A percentile compares a stretch with the other conserved stretches of the same genome.
phyloP scores from a whole-genome alignment of 2,329 filamentous ascomycete genomes.

The Arthrobotrys megalospora region DNA sequence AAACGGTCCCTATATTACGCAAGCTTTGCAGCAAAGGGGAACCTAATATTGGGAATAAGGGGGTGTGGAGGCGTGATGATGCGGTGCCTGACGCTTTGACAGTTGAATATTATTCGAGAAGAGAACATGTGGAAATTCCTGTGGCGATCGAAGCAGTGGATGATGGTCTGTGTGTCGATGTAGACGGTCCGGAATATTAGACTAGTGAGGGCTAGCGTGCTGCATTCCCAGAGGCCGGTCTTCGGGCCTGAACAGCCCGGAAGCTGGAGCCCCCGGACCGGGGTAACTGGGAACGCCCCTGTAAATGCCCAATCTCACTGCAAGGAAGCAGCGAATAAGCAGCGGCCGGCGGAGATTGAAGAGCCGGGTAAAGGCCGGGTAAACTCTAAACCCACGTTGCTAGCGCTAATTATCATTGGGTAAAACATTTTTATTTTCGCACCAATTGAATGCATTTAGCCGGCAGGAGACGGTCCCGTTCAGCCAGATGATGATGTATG shows the following conservation, averaged over 20 bases:
- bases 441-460: slow-evolving; percentile 61
- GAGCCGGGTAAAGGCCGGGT: slow-evolving; percentile 54
- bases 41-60: slow-evolving; percentile 21
- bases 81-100: slow-evolving; percentile 58
- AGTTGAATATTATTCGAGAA: slow-evolving; percentile 11
- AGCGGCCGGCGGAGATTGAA: slow-evolving; percentile 51
- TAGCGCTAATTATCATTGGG: slow-evolving; percentile 51
- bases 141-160: slow-evolving; percentile 3
- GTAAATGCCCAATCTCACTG: slow-evolving; percentile 1
- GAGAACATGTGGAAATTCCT: slow-evolving; percentile 31
- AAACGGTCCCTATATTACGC: slow-evolving; percentile 51
- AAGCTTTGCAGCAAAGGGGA: slow-evolving; percentile 42
- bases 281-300: slow-evolving; percentile 6
- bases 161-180: slow-evolving; percentile 50
- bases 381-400: slow-evolving; percentile 60
- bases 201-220: background rate
- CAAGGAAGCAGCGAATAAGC: slow-evolving; percentile 15
- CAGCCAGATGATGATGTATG: slow-evolving; percentile 38
- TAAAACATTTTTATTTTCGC: slow-evolving; percentile 52
- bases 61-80: slow-evolving; percentile 23
- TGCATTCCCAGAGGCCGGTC: background rate
- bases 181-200: slow-evolving; percentile 25
- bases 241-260: background rate
- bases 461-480: slow-evolving; percentile 47
- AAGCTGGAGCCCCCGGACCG: slow-evolving; percentile 32